Evolutionary conservation across 1,284 basidiomycete genomes (phyloP), one percentile per base, ranked within the genome.

Genomic region (Pascua sp.): DNA sequence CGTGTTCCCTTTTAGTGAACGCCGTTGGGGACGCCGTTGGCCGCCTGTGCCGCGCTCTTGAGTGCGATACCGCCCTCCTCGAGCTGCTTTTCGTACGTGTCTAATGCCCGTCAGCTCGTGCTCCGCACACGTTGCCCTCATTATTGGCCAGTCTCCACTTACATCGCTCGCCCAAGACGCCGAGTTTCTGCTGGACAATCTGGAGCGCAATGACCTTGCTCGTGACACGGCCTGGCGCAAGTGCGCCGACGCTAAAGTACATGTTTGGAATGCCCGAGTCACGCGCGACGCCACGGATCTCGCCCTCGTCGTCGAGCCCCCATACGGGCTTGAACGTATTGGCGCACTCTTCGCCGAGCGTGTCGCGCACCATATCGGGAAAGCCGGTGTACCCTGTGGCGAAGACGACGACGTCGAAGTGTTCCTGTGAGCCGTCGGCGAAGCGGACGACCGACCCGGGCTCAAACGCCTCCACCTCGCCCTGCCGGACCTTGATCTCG

Each of bases 401-500:
- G 70, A 85, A 84, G 12, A 90, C 67, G 32, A 90, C 82, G 11
- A 87, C 81, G 69, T 90, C 87, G 15, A 84, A 86, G 10, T 83
- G 75, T 36, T 88, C 70, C 60, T 82, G 81, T 18, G 80, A 82
- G 5, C 86, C 87, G 61, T 90, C 81, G 55, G 82, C 81, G 65
- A 90, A 90, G 47, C 79, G 78, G 12, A 89, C 67, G 0, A 83
- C 83, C 11, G 72, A 80, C 61, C 82, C 79, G 0, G 82, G 38
- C 38, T 64, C 65, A 47, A 72, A 71, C 2, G 64, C 61, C 15
- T 81, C 78, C 59, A 86, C 81, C 55, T 80, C 76, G 48, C 85
- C 85, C 65, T 81, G 85, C 74, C 88, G 87, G 47, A 90, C 75
- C 71, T 88, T 88, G 76, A 90, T 88, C 66, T 86, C 84, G 24